phyloP scores from a whole-genome alignment of 2,329 filamentous ascomycete genomes.

The Periconia macrospinosa region DNA sequence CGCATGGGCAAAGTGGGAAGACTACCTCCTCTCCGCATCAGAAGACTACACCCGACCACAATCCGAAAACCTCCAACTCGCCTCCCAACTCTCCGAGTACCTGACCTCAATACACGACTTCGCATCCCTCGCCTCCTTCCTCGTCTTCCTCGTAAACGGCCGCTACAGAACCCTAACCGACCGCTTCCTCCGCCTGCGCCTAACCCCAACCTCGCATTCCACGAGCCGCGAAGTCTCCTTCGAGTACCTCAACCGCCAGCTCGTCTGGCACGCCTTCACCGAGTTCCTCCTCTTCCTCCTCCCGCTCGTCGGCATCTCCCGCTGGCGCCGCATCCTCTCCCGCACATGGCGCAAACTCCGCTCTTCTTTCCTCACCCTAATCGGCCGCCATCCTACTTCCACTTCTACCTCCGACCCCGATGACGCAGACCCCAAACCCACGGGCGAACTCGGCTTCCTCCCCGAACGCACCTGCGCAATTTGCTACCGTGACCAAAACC shows the following conservation, averaged over 20 bases:
- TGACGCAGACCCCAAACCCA: constrained; percentile 49
- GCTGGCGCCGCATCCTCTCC: constrained; percentile 88
- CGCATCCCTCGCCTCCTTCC: constrained; percentile 81
- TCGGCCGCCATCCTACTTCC: constrained; percentile 42
- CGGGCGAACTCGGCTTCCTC: constrained; percentile 79
- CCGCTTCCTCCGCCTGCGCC: constrained; percentile 77
- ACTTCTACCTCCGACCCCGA: constrained; percentile 51
- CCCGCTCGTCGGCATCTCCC: constrained; percentile 91
- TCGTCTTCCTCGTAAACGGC: constrained; percentile 88
- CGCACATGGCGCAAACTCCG: constrained; percentile 84
- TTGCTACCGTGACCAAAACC: constrained; percentile 92
- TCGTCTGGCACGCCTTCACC: constrained; percentile 99
- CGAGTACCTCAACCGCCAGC: constrained; percentile 94
- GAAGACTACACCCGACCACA: constrained; percentile 67
- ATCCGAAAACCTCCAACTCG: constrained; percentile 52
- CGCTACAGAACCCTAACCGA: constrained; percentile 90
- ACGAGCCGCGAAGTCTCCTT: constrained; percentile 92
- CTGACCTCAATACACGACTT: constrained; percentile 76
- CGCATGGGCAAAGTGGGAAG: constrained; percentile 89
- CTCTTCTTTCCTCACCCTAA: constrained; percentile 52
- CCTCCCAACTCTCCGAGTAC: constrained; percentile 71
- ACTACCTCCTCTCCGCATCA: constrained; percentile 76
- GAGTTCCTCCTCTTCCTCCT: constrained; percentile 97
- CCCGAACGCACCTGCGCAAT: constrained; percentile 95
- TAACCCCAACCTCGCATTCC: constrained; percentile 80